Base-by-base conservation (phyloP, 202 grass and related monocot species). In the Eragrostis tef region DNA sequence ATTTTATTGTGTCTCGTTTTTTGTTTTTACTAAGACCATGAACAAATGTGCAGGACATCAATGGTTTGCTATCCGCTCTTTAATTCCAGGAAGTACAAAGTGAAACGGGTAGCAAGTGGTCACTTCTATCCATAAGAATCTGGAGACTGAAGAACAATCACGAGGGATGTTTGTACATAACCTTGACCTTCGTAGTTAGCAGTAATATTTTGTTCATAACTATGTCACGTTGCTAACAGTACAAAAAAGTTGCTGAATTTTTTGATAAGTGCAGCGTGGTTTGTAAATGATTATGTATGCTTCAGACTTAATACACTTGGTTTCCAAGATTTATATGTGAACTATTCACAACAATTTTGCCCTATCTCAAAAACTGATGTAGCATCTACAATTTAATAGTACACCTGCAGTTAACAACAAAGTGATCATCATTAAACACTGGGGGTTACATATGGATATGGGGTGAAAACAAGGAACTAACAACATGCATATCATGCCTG, bases 21-120 rank as follows among this genome's bases (percentile, higher is more conserved):
- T 8, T 21, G 12, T 83, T 20, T 50, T 52, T 53, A 64, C 52
- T 56, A 39, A 46, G 29, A 64, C 31, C 5, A 2, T 75, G 22
- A 7, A 29, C 53, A 15, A 24, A 64, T 61, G 52, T 83, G 70
- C 77, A 86, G 87, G 82, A 81, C 71, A 81, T 6, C 57, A 62
- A 67, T 36, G 31, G 25, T 57, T 24, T 86, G 78, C 70, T 78
- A 65, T 54, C 71, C 61, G 8, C 66, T 89, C 71, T 81, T 89
- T 70, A 65, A 25, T 36, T 56, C 42, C 71, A 82, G 14, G 8
- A 89, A 42, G 29, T 9, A 31, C 62, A 82, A 71, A 62, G 7
- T 70, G 29, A 56, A 79, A 50, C 10, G 6, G 21, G 56, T 19
- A 14, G 44, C 3, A 1, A 25, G 13, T 27, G 26, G 41, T 11